Conservation (phyloP, 495 filamentous ascomycete species). For the Lasiosphaeriaceae sp. region DNA sequence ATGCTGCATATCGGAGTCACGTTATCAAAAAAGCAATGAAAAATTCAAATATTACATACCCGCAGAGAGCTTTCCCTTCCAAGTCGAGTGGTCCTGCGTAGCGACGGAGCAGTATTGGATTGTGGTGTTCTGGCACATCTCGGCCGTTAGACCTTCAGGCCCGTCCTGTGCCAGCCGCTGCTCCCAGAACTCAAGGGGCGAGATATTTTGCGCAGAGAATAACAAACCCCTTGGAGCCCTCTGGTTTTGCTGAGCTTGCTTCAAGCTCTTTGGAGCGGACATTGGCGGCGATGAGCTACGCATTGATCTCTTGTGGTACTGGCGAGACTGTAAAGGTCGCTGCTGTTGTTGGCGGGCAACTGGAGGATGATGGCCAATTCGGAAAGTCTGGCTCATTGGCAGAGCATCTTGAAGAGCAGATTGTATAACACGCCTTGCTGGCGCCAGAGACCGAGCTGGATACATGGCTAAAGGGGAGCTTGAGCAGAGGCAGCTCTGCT, state of each 20-base stretch:
- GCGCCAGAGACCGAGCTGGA: no score
- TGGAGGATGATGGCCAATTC: background rate
- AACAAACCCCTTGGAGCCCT: background rate
- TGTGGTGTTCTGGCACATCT: conserved; percentile 18
- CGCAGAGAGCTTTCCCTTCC: conserved; percentile 14
- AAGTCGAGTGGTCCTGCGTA: conserved; percentile 1
- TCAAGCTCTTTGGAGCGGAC: no score
- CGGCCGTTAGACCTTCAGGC: conserved; percentile 18
- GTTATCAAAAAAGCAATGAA: background rate
- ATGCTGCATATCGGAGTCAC: background rate
- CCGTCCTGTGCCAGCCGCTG: background rate
- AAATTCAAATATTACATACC: conserved; percentile 8
- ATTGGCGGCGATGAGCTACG: background rate
- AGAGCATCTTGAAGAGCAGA: background rate
- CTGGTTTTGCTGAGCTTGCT: background rate
- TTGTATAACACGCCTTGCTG: background rate
- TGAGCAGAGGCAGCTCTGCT: no score
- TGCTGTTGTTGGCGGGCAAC: background rate
- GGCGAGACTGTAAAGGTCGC: conserved; percentile 1
- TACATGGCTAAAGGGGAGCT: no score
- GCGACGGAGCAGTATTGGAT: conserved; percentile 22
- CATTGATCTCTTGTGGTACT: background rate
- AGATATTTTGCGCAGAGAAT: conserved; percentile 25
- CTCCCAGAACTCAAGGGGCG: conserved; percentile 24
- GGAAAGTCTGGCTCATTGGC: background rate